Evolutionary conservation across 1,139 yeast species (phyloP), one percentile per base, ranked within the genome.

Genomic region (Yamadazyma sp.): DNA sequence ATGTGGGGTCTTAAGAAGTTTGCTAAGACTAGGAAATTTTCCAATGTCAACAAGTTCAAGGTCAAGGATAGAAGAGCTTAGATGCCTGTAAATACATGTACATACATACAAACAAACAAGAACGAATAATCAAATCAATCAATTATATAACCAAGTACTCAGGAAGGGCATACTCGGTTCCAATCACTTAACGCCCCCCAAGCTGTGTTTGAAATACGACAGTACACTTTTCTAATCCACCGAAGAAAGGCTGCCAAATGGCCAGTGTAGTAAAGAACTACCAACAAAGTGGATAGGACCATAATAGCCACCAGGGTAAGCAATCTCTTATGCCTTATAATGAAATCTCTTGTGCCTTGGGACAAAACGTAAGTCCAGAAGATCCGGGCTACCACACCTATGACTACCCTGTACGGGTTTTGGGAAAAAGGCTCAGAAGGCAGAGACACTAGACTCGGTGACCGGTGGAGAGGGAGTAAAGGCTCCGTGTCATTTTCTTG

Each of bases 1-100:
- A 94, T 95, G 67, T 92, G 98, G 97, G 98, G 99, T 59, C 83
- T 83, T 51, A 91, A 91, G 78, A 94, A 92, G 65, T 86, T 88
- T 43, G 91, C 82, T 71, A 91, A 89, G 79, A 92, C 98, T 25
- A 83, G 98, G 69, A 82, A 85, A 56, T 94, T 94, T 59, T 88
- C 86, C 68, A 78, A 87, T 59, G 83, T 76, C 49, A 91, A 91
- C 64, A 83, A 78, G 64, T 75, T 78, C 77, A 83, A 87, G 75
- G 89, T 89, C 42, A 83, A 84, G 63, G 97, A 91, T 61, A 79
- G 91, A 75, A 86, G 86, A 60, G 77, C 39, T 31, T 25, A 32
- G 32, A 16, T 20, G 9, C 22, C 16, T 30, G 33, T 30, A 30
- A 30, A 30, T 30, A 30, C 42, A 29, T 43, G 45, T 40, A 54